Evolutionary conservation across 2,329 filamentous ascomycete species (phyloP), one percentile per base, ranked within the genome.

Genomic region (Hortaea sp.): DNA sequence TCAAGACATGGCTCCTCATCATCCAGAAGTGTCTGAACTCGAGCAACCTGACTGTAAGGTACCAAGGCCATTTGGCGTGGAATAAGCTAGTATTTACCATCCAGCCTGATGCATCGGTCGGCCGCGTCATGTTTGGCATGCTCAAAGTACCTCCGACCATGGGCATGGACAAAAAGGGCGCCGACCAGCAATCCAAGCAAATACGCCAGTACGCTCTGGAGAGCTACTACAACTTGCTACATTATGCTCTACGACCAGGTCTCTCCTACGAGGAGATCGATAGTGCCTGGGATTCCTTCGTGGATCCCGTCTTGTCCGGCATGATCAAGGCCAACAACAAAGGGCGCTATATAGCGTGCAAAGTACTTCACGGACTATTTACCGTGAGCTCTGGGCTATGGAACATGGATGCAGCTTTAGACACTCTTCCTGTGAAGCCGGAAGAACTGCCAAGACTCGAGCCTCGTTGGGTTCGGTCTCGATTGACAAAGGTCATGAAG

Each of bases 391-490:
- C 41, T 66, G 57, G 64, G 58, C 74, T 82, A 4, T 97, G 88
- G 88, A 82, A 78, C 45, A 81, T 85, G 53, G 80, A 85, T 51
- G 81, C 82, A 43, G 82, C 86, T 7, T 72, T 80, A 48, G 69
- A 77, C 3, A 65, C 63, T 5, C 57, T 61, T 7, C 48, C 53
- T 5, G 72, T 81, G 44, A 76, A 72, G 43, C 74, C 82, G 0
- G 78, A 82, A n/a, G 88, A 95, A 49, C 71, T 98, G n/a, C 85
- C 88, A 5, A 71, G 82, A 5, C 70, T 97, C 5, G 88, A 97
- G 58, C 74, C 85, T 4, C 88, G 84, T 69, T 98, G 92, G 92
- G 73, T 94, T 9, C 79, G 90, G 44, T 82, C 78, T 48, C 87
- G 86, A 50, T 70, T 84, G 4, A 61, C 69, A 1, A 74, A 73